Evolutionary conservation across 306 rosid species (phyloP).

Genomic region (Vigna nakashimae): DNA sequence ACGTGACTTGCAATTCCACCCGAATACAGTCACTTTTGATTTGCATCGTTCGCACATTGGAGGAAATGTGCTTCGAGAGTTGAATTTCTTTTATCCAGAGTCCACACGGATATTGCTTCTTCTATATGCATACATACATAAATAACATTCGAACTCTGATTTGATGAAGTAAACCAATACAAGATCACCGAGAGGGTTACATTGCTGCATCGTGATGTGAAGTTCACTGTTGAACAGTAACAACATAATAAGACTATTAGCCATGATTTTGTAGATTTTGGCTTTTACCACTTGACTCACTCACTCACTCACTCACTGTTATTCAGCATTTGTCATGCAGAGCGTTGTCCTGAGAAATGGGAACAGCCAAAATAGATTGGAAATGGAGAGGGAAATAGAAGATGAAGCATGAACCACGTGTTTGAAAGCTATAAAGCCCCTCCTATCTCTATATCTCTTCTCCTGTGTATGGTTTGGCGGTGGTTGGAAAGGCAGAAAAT

Average conservation of each 20-base stretch:
- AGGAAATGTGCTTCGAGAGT: no score
- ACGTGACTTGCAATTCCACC: no score
- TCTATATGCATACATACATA: not conserved
- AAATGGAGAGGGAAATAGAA: slow-evolving; percentile 12
- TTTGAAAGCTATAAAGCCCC: slow-evolving; percentile 43
- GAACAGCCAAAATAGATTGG: slow-evolving; percentile 49
- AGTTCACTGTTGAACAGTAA: slow-evolving; percentile 22
- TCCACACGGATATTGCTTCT: not conserved
- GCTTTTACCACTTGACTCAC: slow-evolving; percentile 27
- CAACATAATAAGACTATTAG: not conserved
- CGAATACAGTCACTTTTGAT: no score
- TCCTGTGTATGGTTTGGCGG: slow-evolving; percentile 66
- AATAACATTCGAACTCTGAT: not conserved
- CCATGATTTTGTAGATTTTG: slow-evolving; percentile 1
- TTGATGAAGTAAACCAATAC: not conserved
- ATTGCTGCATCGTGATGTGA: not conserved
- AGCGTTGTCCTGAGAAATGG: slow-evolving; percentile 59
- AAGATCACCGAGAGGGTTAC: not conserved
- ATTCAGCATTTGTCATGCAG: slow-evolving; percentile 33
- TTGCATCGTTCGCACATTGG: no score
- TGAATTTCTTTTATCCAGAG: no score
- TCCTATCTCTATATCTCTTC: slow-evolving; percentile 21
- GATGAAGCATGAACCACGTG: slow-evolving; percentile 45
- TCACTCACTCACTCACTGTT: slow-evolving; percentile 3
- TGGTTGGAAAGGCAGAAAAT: slow-evolving; percentile 68